Percentiles rank a stretch among this genome's conserved stretches.
Evolutionary conservation across 129 eudicot species (phyloP).

Genomic region (Tanacetum coccineum): DNA sequence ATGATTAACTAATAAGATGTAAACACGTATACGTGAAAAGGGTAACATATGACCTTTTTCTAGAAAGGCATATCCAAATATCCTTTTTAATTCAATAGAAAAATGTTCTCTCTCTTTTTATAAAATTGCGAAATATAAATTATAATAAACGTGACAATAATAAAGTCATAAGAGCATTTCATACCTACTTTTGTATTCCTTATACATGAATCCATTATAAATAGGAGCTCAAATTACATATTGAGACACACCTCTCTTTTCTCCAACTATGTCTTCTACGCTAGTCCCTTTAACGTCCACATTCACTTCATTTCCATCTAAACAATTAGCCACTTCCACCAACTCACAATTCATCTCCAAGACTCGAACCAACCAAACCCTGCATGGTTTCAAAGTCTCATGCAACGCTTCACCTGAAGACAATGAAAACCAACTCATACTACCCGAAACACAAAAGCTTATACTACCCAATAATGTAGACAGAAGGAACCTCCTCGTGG

Average conservation of each 20-base stretch:
- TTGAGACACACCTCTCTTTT: no score
- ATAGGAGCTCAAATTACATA: not conserved
- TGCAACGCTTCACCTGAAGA: no score
- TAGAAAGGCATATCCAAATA: no score
- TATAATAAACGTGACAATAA: not conserved
- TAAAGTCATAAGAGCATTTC: no score
- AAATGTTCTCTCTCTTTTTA: not conserved
- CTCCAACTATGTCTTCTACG: not conserved
- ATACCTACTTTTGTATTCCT: not conserved
- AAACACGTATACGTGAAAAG: no score
- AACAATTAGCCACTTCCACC: not conserved
- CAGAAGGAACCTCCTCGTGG: conserved; percentile 14
- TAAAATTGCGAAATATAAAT: not conserved
- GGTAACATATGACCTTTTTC: no score
- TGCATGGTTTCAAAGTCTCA: not conserved
- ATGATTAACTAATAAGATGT: no score
- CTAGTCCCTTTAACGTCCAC: not conserved
- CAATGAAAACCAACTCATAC: no score
- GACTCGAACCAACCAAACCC: conserved; percentile 9
- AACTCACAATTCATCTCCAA: not conserved
- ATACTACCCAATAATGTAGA: conserved; percentile 11
- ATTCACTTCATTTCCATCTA: not conserved
- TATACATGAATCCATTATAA: not conserved
- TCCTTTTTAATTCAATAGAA: no score
- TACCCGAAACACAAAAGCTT: no score